Evolutionary conservation across 257 asterid genomes (phyloP).

Genomic region (Perilla frutescens): DNA sequence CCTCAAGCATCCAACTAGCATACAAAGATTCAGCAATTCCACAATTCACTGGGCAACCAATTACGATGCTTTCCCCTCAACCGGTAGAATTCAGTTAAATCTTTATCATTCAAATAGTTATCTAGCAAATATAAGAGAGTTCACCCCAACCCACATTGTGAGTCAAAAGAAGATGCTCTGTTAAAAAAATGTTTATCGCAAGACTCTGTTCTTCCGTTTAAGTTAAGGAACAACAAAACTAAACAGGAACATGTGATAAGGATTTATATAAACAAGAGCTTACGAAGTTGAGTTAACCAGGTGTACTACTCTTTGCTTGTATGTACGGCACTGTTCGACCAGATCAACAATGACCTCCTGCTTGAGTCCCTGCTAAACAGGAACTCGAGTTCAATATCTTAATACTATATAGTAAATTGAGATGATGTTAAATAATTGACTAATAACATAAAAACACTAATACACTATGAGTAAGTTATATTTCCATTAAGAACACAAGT

Average conservation of each 20-base stretch:
- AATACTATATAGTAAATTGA: neutral
- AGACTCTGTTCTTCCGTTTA: neutral
- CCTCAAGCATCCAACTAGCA: constrained; percentile 10
- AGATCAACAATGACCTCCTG: constrained; percentile 98
- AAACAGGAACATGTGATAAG: constrained; percentile 17
- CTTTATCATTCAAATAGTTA: neutral
- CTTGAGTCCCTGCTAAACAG: constrained; percentile 71
- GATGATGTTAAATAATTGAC: neutral
- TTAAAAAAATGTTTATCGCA: constrained; percentile 12
- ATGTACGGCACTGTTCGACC: constrained; percentile 96
- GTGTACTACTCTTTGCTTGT: constrained; percentile 97
- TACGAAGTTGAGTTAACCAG: constrained; percentile 98
- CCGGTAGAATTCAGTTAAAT: neutral
- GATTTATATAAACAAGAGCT: constrained; percentile 49
- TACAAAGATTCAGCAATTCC: constrained; percentile 17
- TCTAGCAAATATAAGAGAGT: constrained; percentile 16
- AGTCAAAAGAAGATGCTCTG: constrained; percentile 16
- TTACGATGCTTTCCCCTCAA: too few relatives aligned
- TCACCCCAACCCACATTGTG: constrained; percentile 1
- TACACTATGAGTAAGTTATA: neutral
- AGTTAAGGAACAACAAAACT: constrained; percentile 5
- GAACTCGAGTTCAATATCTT: constrained; percentile 19
- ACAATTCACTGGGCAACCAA: neutral
- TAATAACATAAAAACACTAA: neutral
- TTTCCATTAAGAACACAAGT: constrained; percentile 18